These are phyloP conservation scores for Wickerhamiella alocasiicola DNA, from an alignment of 805 yeast species.

Conservation along the genomic window DNA sequence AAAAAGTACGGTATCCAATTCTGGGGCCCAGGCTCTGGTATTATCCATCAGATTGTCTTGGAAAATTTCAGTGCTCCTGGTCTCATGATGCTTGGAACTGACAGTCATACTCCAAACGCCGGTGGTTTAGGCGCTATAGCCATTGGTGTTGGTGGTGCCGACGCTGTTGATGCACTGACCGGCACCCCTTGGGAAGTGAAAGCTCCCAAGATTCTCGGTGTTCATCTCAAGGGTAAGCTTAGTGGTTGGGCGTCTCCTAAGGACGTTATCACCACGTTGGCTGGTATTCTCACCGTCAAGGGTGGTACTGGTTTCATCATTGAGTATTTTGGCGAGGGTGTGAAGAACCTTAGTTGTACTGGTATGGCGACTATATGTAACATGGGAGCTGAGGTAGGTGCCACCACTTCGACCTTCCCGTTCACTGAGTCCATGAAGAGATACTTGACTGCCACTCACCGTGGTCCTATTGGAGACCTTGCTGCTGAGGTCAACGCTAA, in stretches of 20 bases:
- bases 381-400: slow-evolving; percentile 99
- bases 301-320: slow-evolving; percentile 97
- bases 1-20: slow-evolving; percentile 92
- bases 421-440: slow-evolving; percentile 69
- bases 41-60: slow-evolving; percentile 92
- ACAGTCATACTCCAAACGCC: slow-evolving; percentile 97
- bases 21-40: slow-evolving; percentile 99
- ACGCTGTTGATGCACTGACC: slow-evolving; percentile 95
- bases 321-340: slow-evolving; percentile 96
- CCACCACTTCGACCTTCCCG: slow-evolving; percentile 96
- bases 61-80: slow-evolving; percentile 98
- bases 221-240: slow-evolving; percentile 77
- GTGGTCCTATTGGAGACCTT: slow-evolving; percentile 70
- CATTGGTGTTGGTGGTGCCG: slow-evolving; percentile 99
- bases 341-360: slow-evolving; percentile 75
- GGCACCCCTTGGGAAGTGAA: slow-evolving; percentile 98
- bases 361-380: slow-evolving; percentile 99
- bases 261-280: slow-evolving; percentile 86
- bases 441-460: slow-evolving; percentile 71
- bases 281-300: slow-evolving; percentile 86
- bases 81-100: slow-evolving; percentile 93
- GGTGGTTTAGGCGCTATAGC: slow-evolving; percentile 98
- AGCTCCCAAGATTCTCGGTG: slow-evolving; percentile 93
- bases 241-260: slow-evolving; percentile 95
- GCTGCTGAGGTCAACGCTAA: slow-evolving; percentile 49